phyloP scores from a whole-genome alignment of 2,329 filamentous ascomycete genomes.

The Coniochaeta hoffmannii region DNA sequence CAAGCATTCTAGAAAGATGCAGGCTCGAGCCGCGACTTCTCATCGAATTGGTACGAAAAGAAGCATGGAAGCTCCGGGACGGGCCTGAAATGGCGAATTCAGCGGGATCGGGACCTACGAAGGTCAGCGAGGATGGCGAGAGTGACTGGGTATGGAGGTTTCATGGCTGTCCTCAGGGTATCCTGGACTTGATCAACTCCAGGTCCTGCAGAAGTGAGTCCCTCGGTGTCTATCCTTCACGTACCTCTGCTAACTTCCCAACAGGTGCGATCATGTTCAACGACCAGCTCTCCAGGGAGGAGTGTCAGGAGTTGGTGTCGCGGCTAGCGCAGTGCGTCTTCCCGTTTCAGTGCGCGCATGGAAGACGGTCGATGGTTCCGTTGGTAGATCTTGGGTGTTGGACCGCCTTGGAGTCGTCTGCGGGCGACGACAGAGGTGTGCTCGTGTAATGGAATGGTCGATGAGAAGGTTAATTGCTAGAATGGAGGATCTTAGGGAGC shows the following conservation, averaged over 20 bases:
- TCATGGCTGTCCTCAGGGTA: conserved; percentile 62
- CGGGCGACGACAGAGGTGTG: background rate
- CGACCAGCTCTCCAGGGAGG: conserved; percentile 48
- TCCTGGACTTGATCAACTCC: conserved; percentile 71
- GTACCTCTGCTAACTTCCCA: background rate
- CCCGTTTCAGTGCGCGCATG: conserved; percentile 81
- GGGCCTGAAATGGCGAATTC: conserved; percentile 14
- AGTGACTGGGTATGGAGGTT: conserved; percentile 54
- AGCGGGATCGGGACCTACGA: background rate
- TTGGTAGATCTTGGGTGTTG: conserved; percentile 41
- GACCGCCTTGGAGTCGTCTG: background rate
- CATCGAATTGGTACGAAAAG: conserved; percentile 65
- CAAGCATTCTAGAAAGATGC: conserved; percentile 69
- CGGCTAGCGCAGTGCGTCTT: conserved; percentile 58
- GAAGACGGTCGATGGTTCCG: conserved; percentile 59
- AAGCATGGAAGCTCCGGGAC: conserved; percentile 62
- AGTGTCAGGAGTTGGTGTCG: conserved; percentile 52
- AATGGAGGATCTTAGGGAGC: too few relatives aligned
- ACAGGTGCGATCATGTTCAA: conserved; percentile 76
- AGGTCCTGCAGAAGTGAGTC: conserved; percentile 61
- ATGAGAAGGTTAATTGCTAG: too few relatives aligned
- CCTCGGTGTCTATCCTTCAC: fast-evolving
- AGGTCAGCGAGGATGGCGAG: background rate
- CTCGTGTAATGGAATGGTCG: too few relatives aligned
- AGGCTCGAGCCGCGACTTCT: conserved; percentile 62